phyloP scores from a whole-genome alignment of 768 basidiomycete species.

The Russula virescens region DNA sequence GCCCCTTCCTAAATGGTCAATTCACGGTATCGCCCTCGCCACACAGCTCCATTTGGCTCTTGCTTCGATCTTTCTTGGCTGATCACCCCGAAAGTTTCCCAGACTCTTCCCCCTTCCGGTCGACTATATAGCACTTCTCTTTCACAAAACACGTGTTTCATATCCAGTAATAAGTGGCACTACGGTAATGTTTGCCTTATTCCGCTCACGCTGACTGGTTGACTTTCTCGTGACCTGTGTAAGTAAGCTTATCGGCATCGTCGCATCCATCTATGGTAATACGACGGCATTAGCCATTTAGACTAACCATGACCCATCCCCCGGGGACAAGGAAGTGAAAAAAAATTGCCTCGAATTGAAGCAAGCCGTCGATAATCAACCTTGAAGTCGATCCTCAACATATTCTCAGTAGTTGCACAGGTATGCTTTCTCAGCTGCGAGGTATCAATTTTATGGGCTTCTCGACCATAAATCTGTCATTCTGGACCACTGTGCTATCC shows the following conservation, averaged over 20 bases:
- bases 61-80: constrained; percentile 9
- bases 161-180: neutral
- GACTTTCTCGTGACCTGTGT: constrained; percentile 10
- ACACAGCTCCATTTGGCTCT: constrained; percentile 10
- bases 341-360: neutral
- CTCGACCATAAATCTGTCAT: too few relatives aligned
- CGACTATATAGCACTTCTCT: neutral
- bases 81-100: constrained; percentile 1
- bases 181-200: neutral
- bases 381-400: neutral
- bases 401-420: neutral
- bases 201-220: neutral
- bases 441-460: too few relatives aligned
- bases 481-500: neutral
- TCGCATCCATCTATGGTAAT: constrained; percentile 2
- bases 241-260: neutral
- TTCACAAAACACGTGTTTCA: neutral
- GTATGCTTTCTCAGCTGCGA: too few relatives aligned
- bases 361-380: neutral
- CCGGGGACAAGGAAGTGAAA: neutral
- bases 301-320: neutral
- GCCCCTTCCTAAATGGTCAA: constrained; percentile 7
- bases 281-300: neutral
- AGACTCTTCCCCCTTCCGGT: neutral
- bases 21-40: constrained; percentile 10